Base-by-base conservation (phyloP, 441 rosid genomes). In the Arabidopsis lyrata region DNA sequence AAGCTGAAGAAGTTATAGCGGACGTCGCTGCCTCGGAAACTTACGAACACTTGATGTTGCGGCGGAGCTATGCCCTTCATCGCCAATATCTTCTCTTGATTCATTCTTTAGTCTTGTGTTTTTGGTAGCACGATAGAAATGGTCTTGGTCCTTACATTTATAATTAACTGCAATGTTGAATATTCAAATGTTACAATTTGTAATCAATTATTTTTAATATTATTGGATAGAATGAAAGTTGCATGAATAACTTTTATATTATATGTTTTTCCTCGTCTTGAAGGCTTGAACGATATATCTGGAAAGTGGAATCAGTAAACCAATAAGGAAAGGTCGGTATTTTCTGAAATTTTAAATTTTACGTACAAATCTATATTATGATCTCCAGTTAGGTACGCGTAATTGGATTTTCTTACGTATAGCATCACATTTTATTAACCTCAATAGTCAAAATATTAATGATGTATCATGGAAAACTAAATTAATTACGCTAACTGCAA, bases 1-100 rank as follows among this genome's bases (percentile, higher is more conserved):
- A 55, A 55, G 60, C 60, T 55, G 20, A 55, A 55, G 7, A 55
- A 31, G 39, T 45, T 45, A 45, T 45, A n/a, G 57, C 57, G 57
- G 22, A 52, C 15, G 10, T 24, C 57, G 5, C 57, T 52, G 15
- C 57, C 57, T 24, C 57, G 57, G 57, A 52, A 52, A 52, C 57
- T 52, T 6, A 52, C 16, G 16, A 52, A 52, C 57, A 52, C 57
- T 24, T 52, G 57, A 52, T 52, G 57, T 2, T 52, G 4, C 34
- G 34, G 34, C 3, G 34, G 57, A 22, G 55, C 31, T 10, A 3
- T 20, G 55, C 55, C 8, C 0, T 5, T 10, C 31, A 50, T 6
- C n/a, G 55, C 55, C 14, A 50, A 6, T 24, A 24, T 5, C 34
- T 5, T 52, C 8, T 52, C 16, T 49, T 5, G 1, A 9, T 20